These are phyloP conservation scores for Colletotrichum falcatum DNA, from an alignment of 2,329 filamentous ascomycete genomes.

Conservation along the genomic window DNA sequence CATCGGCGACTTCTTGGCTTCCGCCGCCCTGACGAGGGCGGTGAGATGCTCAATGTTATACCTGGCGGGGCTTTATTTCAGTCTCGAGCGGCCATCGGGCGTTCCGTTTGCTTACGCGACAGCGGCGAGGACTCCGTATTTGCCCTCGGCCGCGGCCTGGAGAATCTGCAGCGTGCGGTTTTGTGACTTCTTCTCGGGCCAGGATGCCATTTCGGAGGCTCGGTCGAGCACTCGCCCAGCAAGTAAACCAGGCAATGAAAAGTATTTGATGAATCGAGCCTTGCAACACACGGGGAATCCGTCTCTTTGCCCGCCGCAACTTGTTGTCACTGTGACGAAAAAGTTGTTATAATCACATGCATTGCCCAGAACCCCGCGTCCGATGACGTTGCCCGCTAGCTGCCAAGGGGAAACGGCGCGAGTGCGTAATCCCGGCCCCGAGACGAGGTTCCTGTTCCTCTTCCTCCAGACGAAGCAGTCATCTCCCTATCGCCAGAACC, in stretches of 20 bases:
- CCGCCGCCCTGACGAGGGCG: conserved; percentile 75
- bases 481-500: no score
- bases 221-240: no score
- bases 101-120: conserved; percentile 54
- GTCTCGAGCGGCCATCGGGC: conserved; percentile 53
- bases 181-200: conserved; percentile 29
- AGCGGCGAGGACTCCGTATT: conserved; percentile 66
- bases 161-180: conserved; percentile 54
- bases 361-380: conserved; percentile 13
- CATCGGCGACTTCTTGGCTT: conserved; percentile 72
- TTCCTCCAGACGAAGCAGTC: not conserved
- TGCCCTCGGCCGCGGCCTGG: conserved; percentile 61
- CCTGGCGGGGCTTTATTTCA: conserved; percentile 67
- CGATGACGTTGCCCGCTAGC: not conserved
- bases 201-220: conserved; percentile 6
- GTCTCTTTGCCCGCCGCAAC: conserved; percentile 1
- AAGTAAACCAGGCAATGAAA: not conserved
- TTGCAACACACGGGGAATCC: not conserved
- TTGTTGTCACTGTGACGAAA: not conserved
- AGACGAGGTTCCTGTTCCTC: not conserved
- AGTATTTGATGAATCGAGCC: no score
- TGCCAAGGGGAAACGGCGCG: not conserved
- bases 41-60: conserved; percentile 79
- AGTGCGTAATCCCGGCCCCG: not conserved
- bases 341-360: not conserved